A percentile compares a stretch with the other conserved stretches of the same genome.
These are phyloP conservation scores for Myxozyma sirexii DNA, from an alignment of 805 yeast genomes.

Conservation along the genomic window DNA sequence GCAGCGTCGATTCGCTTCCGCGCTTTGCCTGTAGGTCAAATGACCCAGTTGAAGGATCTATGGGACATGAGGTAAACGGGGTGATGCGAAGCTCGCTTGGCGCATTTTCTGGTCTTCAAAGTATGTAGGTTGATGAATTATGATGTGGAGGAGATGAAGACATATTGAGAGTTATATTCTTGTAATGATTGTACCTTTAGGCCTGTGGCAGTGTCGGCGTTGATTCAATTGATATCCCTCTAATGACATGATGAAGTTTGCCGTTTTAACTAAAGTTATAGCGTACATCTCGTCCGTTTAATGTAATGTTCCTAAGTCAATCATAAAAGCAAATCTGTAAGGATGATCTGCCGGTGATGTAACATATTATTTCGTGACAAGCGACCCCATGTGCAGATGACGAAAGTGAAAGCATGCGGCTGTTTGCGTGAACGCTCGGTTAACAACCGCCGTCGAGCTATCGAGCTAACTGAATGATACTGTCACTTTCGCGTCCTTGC, in stretches of 20 bases:
- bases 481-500: neutral
- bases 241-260: no score
- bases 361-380: no score
- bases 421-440: neutral
- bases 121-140: neutral
- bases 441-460: neutral
- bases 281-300: no score
- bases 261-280: no score
- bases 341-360: no score
- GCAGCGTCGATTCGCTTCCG: neutral
- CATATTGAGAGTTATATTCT: neutral
- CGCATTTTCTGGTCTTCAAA: neutral
- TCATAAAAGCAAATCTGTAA: no score
- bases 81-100: slow-evolving; percentile 1
- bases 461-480: neutral
- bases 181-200: no score
- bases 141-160: neutral
- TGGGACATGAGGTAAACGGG: neutral
- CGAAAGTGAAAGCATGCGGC: neutral
- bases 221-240: no score
- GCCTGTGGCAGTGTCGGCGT: no score
- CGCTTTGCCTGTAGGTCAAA: neutral
- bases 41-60: neutral
- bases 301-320: no score
- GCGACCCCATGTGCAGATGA: no score